Evolutionary conservation across 164 flowering plant species (phyloP).

Genomic region (grape (Vitis vinifera)): ASM3070453v1 NC_081813.1:2347001-2347500

Average conservation of each 20-base stretch:
- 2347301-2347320: neutral
- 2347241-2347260: slow-evolving; percentile 99
- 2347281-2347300: neutral
- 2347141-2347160: neutral
- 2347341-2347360: too few relatives aligned
- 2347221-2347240: slow-evolving; percentile 94
- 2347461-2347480: slow-evolving; percentile 63
- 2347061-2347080: neutral
- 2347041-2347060: too few relatives aligned
- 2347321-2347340: neutral
- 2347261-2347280: slow-evolving; percentile 8
- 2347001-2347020: too few relatives aligned
- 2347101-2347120: neutral
- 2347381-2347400: slow-evolving; percentile 89
- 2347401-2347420: slow-evolving; percentile 89
- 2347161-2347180: slow-evolving; percentile 6
- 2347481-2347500: neutral
- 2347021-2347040: too few relatives aligned
- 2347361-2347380: neutral
- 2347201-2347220: slow-evolving; percentile 54
- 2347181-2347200: slow-evolving; percentile 35
- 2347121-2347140: neutral
- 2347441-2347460: slow-evolving; percentile 51
- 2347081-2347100: neutral
- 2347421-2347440: slow-evolving; percentile 77